Evolutionary conservation across 2,329 filamentous ascomycete genomes (phyloP).

Genomic region (Rutstroemia sp.): DNA sequence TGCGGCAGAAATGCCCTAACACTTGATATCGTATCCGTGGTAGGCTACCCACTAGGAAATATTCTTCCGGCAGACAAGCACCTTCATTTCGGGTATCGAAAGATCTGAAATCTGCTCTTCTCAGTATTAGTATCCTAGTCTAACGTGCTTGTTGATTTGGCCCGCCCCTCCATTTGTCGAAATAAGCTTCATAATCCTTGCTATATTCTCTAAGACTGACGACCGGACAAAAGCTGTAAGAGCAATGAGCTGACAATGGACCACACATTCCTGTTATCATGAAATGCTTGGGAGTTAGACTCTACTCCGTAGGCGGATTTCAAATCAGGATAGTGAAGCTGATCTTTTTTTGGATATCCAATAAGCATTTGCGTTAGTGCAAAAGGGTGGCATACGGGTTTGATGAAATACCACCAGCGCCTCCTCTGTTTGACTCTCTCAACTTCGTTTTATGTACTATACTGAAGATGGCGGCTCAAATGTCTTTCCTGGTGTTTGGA

Average conservation of each 20-base stretch:
- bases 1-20: not conserved
- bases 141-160: not conserved
- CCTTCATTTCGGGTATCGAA: slow-evolving; percentile 4
- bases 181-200: slow-evolving; percentile 9
- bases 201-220: slow-evolving; percentile 6
- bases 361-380: not conserved
- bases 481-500: slow-evolving; percentile 58
- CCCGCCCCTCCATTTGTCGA: slow-evolving; percentile 3
- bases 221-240: slow-evolving; percentile 9
- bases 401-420: slow-evolving; percentile 6
- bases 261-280: slow-evolving; percentile 5
- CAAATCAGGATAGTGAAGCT: slow-evolving; percentile 6
- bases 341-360: not conserved
- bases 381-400: slow-evolving; percentile 1
- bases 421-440: not conserved
- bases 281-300: slow-evolving; percentile 2
- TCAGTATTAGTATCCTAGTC: not conserved
- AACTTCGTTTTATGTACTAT: slow-evolving; percentile 6
- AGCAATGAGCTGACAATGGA: slow-evolving; percentile 6
- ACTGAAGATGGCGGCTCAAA: slow-evolving; percentile 25
- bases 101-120: slow-evolving; percentile 1
- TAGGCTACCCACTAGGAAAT: not conserved
- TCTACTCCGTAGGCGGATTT: slow-evolving; percentile 10
- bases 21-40: slow-evolving; percentile 9
- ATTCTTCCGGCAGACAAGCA: not conserved